Conservation (phyloP, 2,329 filamentous ascomycete genomes). For the Clarireedia monteithiana region DNA sequence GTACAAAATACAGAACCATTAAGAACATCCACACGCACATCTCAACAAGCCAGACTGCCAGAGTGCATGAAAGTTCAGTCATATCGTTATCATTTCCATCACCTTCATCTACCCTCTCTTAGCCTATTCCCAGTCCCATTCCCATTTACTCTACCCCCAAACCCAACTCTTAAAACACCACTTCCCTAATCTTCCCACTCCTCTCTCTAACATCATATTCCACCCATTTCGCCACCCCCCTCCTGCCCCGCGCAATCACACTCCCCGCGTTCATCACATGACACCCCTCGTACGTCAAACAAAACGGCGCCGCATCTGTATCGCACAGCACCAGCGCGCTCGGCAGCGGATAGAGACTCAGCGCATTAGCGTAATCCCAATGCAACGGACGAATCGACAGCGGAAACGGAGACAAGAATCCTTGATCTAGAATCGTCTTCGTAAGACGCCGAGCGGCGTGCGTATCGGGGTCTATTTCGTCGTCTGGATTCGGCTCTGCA, state of each 20-base stretch:
- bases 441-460: constrained; percentile 68
- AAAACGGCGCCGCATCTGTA: constrained; percentile 72
- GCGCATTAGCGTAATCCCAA: constrained; percentile 74
- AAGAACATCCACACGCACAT: no score
- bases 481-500: neutral
- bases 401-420: constrained; percentile 79
- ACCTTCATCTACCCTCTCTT: neutral
- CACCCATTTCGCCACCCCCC: constrained; percentile 70
- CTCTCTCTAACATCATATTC: constrained; percentile 62
- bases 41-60: no score
- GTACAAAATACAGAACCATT: no score
- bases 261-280: constrained; percentile 90
- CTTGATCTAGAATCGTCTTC: constrained; percentile 87
- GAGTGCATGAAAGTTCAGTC: no score
- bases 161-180: constrained; percentile 17
- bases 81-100: neutral
- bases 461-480: constrained; percentile 31
- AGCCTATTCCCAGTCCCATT: no score
- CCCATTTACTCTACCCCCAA: neutral
- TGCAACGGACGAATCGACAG: constrained; percentile 72
- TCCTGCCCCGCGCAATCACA: constrained; percentile 61
- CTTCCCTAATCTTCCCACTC: constrained; percentile 26
- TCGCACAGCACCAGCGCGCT: constrained; percentile 79
- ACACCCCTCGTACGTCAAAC: constrained; percentile 88
- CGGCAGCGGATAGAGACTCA: constrained; percentile 84